Evolutionary conservation across 31 red algal genomes (phyloP).

Genomic region (Endocladia muricata): DNA sequence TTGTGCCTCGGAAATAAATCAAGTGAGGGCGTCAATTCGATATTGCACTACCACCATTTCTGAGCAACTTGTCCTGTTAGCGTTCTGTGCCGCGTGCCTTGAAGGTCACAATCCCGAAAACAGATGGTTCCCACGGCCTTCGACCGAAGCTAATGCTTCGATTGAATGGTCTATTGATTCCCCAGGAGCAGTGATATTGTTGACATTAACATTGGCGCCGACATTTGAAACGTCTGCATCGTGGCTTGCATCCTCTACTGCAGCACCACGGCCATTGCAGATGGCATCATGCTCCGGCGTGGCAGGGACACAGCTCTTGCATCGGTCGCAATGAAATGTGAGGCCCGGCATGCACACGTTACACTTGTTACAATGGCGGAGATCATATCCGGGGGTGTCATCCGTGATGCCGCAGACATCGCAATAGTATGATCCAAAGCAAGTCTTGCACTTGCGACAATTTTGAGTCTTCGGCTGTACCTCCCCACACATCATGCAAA

Average conservation of each 20-base stretch:
- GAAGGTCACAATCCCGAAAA: conserved; percentile 34
- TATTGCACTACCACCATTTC: too few relatives aligned
- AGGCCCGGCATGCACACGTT: conserved; percentile 83
- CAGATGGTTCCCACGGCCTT: conserved; percentile 29
- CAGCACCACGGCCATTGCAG: conserved; percentile 23
- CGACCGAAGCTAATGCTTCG: conserved; percentile 15
- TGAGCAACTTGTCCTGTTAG: too few relatives aligned
- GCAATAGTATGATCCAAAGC: conserved; percentile 91
- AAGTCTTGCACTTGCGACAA: conserved; percentile 65
- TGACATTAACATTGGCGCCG: background rate
- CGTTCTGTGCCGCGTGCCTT: too few relatives aligned
- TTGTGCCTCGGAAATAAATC: too few relatives aligned
- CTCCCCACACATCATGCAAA: conserved; percentile 88
- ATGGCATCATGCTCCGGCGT: conserved; percentile 63
- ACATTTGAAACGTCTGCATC: background rate
- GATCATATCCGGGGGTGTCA: conserved; percentile 64
- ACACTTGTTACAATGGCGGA: conserved; percentile 92
- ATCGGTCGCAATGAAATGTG: conserved; percentile 93
- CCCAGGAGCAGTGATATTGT: conserved; percentile 11
- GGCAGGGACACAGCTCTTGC: conserved; percentile 80
- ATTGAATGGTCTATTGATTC: conserved; percentile 32
- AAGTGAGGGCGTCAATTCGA: too few relatives aligned
- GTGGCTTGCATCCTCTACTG: background rate
- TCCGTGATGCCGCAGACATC: conserved; percentile 89
- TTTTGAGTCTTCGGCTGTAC: conserved; percentile 77